Conservation (phyloP, 441 rosid species). For the Arabidopsis hybrid region DNA sequence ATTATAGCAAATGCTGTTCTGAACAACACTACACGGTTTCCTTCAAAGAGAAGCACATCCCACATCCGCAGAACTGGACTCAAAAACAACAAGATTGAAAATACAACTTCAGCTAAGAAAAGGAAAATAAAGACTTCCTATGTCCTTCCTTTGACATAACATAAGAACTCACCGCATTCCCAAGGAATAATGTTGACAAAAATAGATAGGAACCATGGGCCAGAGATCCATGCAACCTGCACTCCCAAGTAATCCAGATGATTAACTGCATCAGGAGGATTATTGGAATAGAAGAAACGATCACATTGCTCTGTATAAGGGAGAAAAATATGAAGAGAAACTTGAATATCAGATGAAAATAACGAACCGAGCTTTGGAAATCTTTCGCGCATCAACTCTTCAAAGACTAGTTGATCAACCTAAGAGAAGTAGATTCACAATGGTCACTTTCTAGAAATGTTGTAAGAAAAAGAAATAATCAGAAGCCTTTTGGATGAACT, state of each 20-base stretch:
- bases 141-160: conserved; percentile 6
- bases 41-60: conserved; percentile 84
- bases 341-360: conserved; percentile 33
- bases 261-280: conserved; percentile 75
- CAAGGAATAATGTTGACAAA: conserved; percentile 82
- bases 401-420: conserved; percentile 88
- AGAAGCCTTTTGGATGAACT: conserved; percentile 11
- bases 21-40: conserved; percentile 79
- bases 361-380: conserved; percentile 81
- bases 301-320: conserved; percentile 41
- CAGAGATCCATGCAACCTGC: conserved; percentile 82
- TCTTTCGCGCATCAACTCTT: conserved; percentile 74
- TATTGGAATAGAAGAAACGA: conserved; percentile 53
- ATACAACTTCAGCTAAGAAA: conserved; percentile 9
- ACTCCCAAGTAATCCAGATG: conserved; percentile 95
- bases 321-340: conserved; percentile 24
- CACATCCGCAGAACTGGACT: conserved; percentile 73
- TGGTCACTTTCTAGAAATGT: background rate
- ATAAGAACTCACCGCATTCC: conserved; percentile 72
- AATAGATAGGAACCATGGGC: conserved; percentile 84
- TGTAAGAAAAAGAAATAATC: background rate
- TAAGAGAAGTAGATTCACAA: conserved; percentile 39
- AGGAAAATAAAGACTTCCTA: background rate
- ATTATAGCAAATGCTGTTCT: conserved; percentile 81
- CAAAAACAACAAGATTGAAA: conserved; percentile 31